Evolutionary conservation across 2,329 filamentous ascomycete species (phyloP).

Genomic region (Trichoderma sp.): DNA sequence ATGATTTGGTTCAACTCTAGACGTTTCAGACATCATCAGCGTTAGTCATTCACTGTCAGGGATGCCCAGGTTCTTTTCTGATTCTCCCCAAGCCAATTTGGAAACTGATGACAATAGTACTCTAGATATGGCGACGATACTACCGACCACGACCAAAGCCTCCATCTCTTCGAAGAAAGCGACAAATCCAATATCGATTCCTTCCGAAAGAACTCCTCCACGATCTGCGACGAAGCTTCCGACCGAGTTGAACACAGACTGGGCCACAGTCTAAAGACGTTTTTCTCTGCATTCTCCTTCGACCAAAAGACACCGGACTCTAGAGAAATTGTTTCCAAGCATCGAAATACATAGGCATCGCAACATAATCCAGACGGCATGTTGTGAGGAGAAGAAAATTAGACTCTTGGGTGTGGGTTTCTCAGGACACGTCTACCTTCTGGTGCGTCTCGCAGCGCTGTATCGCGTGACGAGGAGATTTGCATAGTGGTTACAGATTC

Average conservation of each 20-base stretch:
- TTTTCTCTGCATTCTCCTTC: background rate
- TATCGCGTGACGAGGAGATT: no score
- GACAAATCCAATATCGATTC: background rate
- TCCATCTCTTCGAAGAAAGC: background rate
- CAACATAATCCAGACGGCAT: background rate
- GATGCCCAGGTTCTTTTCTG: background rate
- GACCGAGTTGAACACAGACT: background rate
- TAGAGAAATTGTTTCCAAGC: background rate
- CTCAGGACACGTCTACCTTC: no score
- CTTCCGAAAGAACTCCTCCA: background rate
- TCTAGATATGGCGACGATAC: background rate
- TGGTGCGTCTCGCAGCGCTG: no score
- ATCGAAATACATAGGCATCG: background rate
- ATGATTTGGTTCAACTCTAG: background rate
- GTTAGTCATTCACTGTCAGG: background rate
- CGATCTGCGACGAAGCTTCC: background rate
- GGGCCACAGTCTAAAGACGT: background rate
- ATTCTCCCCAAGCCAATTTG: background rate
- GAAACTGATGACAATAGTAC: background rate
- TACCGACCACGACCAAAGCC: background rate
- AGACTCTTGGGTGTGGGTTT: background rate
- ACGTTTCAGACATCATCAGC: background rate
- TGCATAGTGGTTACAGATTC: no score
- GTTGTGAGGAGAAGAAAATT: accelerated
- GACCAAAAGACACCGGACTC: background rate